A percentile compares a stretch with the other conserved stretches of the same genome.
These are phyloP conservation scores for Fusarium compactum DNA, from an alignment of 2,329 filamentous ascomycete species.

Conservation along the genomic window DNA sequence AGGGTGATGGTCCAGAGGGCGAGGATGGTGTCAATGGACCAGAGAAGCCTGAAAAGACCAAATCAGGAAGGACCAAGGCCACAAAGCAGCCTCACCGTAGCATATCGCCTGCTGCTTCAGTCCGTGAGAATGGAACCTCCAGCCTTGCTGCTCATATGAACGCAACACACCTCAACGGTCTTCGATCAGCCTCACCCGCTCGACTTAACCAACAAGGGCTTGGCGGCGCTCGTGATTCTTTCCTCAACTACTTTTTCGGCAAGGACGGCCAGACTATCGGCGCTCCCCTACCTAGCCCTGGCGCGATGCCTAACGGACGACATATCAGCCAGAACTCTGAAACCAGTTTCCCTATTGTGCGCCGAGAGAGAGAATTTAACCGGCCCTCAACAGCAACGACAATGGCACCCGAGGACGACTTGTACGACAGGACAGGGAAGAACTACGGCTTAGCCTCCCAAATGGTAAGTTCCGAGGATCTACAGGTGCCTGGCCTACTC, in stretches of 20 bases:
- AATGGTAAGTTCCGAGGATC: slow-evolving; percentile 64
- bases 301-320: slow-evolving; percentile 55
- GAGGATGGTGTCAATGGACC: slow-evolving; percentile 59
- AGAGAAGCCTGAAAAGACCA: slow-evolving; percentile 67
- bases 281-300: slow-evolving; percentile 53
- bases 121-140: slow-evolving; percentile 74
- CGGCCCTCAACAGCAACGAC: slow-evolving; percentile 59
- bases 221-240: slow-evolving; percentile 83
- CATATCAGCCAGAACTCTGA: slow-evolving; percentile 85
- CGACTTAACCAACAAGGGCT: slow-evolving; percentile 67
- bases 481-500: slow-evolving; percentile 19
- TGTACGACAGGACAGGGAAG: slow-evolving; percentile 55
- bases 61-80: slow-evolving; percentile 48
- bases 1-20: slow-evolving; percentile 77
- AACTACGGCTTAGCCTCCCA: slow-evolving; percentile 62
- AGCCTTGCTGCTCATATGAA: slow-evolving; percentile 71
- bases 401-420: slow-evolving; percentile 57
- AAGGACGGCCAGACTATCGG: slow-evolving; percentile 77
- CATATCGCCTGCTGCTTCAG: slow-evolving; percentile 77
- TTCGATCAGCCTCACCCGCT: slow-evolving; percentile 56
- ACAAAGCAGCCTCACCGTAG: slow-evolving; percentile 70
- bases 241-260: slow-evolving; percentile 98
- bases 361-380: slow-evolving; percentile 72
- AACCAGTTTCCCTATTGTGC: slow-evolving; percentile 84
- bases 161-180: slow-evolving; percentile 64